phyloP scores from a whole-genome alignment of 2,329 filamentous ascomycete genomes.

The Cercospora citrullina region DNA sequence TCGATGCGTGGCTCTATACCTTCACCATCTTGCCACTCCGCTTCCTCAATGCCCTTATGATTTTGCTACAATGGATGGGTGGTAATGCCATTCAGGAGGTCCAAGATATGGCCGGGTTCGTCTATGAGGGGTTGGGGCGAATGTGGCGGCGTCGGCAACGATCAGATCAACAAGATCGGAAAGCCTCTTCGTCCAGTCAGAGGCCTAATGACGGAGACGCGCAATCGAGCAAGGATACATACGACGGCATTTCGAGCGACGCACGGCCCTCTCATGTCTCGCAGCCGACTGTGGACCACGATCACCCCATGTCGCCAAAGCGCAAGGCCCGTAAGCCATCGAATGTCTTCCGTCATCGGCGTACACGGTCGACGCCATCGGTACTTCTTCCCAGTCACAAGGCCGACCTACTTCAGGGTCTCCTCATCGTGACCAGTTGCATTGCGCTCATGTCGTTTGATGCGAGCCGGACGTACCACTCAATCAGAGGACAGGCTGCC shows the following conservation, averaged over 20 bases:
- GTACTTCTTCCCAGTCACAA: conserved; percentile 85
- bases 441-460: conserved; percentile 85
- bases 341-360: conserved; percentile 59
- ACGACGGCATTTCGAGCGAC: not conserved
- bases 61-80: conserved; percentile 77
- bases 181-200: not conserved
- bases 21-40: conserved; percentile 92
- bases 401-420: conserved; percentile 87
- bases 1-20: conserved; percentile 95
- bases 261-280: not conserved
- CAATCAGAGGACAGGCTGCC: conserved; percentile 90
- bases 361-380: conserved; percentile 82
- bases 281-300: not conserved
- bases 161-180: not conserved
- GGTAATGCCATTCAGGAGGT: conserved; percentile 71
- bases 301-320: conserved; percentile 13
- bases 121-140: conserved; percentile 76
- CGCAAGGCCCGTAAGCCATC: conserved; percentile 30
- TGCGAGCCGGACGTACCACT: conserved; percentile 96
- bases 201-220: not conserved
- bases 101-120: conserved; percentile 70
- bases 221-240: not conserved
- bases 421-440: conserved; percentile 84
- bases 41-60: conserved; percentile 75
- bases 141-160: conserved; percentile 61